Base-by-base conservation (phyloP, 345 rosid species). In the Brassica nigra region DNA sequence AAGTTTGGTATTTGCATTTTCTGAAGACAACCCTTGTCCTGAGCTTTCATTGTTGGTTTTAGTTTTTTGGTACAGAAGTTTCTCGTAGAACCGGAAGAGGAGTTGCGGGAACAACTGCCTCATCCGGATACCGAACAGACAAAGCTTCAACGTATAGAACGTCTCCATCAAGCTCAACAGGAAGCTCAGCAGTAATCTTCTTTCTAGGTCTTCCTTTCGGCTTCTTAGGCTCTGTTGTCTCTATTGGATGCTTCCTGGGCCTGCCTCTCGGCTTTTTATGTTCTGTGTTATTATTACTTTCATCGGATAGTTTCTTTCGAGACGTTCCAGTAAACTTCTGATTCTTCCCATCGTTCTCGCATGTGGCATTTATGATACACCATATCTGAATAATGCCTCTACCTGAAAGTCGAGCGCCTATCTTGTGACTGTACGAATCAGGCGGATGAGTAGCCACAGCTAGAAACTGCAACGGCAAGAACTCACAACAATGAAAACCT, bases 361-460 rank as follows among this genome's bases (percentile, higher is more conserved):
- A 65, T 68, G 74, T 31, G 66, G 68, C 64, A 67, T 92, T 88
- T 67, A 89, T 67, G 70, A 94, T 68, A 73, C 91, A 87, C 98
- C 97, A 94, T 74, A 94, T 90, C 86, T 94, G 97, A 84, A 94
- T 78, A 34, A 90, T 72, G 76, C 98, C 98, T 81, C 96, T 87
- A 66, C 98, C 98, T 66, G 85, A 73, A 77, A 89, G 88, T 34
- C 87, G 86, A 76, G 68, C 73, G 74, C 97, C 97, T 20, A 90
- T 82, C 86, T 84, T 89, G 88, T 94, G 97, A 83, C 87, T 84
- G 73, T 78, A 89, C 59, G 97, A 88, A 67, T 85, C 93, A 55
- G 95, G 88, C 61, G 97, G 95, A 88, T 93, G 99, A 81, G 97
- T 87, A 81, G 94, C 89, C 74, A 93, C 88, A 66, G 97, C 98